Percentiles rank a stretch among this genome's conserved stretches.
Conservation (phyloP, 1,139 yeast species). For the Hansenula sp. region DNA sequence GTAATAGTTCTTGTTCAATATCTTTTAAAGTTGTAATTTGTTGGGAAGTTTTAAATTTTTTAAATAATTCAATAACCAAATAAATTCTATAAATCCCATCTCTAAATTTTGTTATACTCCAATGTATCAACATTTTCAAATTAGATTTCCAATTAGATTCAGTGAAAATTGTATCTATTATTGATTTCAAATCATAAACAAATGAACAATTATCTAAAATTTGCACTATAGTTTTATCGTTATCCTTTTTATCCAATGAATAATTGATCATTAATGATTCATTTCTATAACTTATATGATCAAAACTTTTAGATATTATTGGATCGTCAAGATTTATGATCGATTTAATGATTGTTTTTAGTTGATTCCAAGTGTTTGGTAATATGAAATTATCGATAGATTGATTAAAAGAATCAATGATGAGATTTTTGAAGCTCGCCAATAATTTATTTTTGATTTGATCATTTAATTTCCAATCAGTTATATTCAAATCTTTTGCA, state of each 20-base stretch:
- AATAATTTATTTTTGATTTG: constrained; percentile 25
- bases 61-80: constrained; percentile 24
- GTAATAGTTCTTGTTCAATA: constrained; percentile 38
- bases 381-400: constrained; percentile 69
- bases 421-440: constrained; percentile 28
- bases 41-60: constrained; percentile 8
- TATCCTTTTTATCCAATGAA: constrained; percentile 10
- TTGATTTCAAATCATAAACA: constrained; percentile 8
- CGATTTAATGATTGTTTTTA: constrained; percentile 50
- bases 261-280: constrained; percentile 64
- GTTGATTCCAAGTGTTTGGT: constrained; percentile 66
- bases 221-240: constrained; percentile 12
- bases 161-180: constrained; percentile 13
- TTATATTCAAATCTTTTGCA: constrained; percentile 30
- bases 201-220: constrained; percentile 15
- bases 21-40: constrained; percentile 24
- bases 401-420: constrained; percentile 50
- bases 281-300: constrained; percentile 61
- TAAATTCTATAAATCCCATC: constrained; percentile 22
- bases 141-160: constrained; percentile 37
- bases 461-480: constrained; percentile 33
- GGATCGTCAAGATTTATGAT: constrained; percentile 33
- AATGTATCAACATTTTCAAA: constrained; percentile 37
- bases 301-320: constrained; percentile 47
- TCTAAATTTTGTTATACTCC: constrained; percentile 47